Conservation (phyloP, 2,329 filamentous ascomycete genomes). For the Dactylellina leptospora region DNA sequence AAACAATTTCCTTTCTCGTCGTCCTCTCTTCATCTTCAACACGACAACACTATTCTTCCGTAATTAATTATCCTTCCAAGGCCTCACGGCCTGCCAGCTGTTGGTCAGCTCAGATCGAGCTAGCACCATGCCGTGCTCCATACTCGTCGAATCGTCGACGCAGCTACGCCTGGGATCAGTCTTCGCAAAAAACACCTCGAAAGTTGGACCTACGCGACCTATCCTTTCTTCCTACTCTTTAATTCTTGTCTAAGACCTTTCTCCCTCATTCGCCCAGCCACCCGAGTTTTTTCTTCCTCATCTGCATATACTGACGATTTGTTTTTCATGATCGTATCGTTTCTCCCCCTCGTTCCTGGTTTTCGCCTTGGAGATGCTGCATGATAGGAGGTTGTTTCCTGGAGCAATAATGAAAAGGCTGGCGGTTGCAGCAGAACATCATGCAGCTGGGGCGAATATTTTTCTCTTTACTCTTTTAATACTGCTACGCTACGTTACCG, state of each 20-base stretch:
- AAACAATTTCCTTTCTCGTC: neutral
- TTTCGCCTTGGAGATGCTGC: conserved; percentile 21
- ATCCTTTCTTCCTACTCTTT: conserved; percentile 1
- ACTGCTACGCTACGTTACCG: neutral
- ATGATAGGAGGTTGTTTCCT: conserved; percentile 11
- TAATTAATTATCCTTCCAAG: too few species aligned
- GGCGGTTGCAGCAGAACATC: conserved; percentile 41
- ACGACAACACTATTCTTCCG: too few species aligned
- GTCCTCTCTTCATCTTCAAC: too few species aligned
- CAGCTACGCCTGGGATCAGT: neutral
- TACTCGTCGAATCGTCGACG: neutral
- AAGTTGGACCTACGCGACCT: neutral
- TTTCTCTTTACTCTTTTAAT: neutral
- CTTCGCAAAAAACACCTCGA: neutral
- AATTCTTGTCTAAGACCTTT: neutral
- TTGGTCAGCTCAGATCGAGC: too few species aligned
- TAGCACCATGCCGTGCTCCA: too few species aligned
- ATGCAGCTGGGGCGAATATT: conserved; percentile 1
- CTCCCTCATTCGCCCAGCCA: conserved; percentile 43
- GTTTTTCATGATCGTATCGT: conserved; percentile 31
- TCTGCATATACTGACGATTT: conserved; percentile 13
- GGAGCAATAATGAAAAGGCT: conserved; percentile 50
- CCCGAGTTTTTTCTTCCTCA: conserved; percentile 18
- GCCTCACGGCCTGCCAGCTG: neutral
- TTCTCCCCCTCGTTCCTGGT: conserved; percentile 13